Conservation (phyloP, 306 rosid genomes). For the Arachis stenosperma region DNA sequence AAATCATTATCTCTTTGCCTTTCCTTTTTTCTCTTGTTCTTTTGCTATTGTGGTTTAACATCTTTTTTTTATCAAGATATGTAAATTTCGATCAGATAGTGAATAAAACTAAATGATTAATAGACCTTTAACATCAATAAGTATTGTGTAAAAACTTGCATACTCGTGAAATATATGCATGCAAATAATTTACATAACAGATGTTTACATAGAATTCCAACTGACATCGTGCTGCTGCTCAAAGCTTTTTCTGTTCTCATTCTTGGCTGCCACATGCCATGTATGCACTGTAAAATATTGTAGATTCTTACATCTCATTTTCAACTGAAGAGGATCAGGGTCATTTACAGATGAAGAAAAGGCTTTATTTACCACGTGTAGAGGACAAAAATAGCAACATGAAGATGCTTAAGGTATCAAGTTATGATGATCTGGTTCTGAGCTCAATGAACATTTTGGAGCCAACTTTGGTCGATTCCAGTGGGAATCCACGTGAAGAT, state of each 20-base stretch:
- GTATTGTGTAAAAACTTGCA: not conserved
- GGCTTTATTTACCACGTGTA: conserved; percentile 65
- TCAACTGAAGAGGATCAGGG: conserved; percentile 50
- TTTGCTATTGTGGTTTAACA: not conserved
- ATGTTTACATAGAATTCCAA: conserved; percentile 6
- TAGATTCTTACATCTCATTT: conserved; percentile 38
- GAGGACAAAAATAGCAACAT: conserved; percentile 77
- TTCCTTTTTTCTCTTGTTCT: not conserved
- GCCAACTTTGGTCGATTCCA: conserved; percentile 59
- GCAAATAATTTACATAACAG: not conserved
- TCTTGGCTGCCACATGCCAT: conserved; percentile 10
- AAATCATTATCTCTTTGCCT: not conserved
- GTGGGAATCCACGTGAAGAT: conserved; percentile 71
- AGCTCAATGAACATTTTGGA: conserved; percentile 74
- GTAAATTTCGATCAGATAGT: conserved; percentile 2
- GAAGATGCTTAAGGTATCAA: conserved; percentile 66
- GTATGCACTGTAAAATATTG: conserved; percentile 12
- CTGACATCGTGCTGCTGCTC: not conserved
- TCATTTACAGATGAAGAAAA: conserved; percentile 45
- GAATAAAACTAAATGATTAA: not conserved
- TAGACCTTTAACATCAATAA: not conserved
- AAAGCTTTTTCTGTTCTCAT: not conserved
- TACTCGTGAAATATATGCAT: not conserved
- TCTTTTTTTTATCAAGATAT: not conserved
- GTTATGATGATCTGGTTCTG: conserved; percentile 63